Evolutionary conservation across 148 eudicot genomes (phyloP).

Genomic region (Vaccinium corymbosum): DNA sequence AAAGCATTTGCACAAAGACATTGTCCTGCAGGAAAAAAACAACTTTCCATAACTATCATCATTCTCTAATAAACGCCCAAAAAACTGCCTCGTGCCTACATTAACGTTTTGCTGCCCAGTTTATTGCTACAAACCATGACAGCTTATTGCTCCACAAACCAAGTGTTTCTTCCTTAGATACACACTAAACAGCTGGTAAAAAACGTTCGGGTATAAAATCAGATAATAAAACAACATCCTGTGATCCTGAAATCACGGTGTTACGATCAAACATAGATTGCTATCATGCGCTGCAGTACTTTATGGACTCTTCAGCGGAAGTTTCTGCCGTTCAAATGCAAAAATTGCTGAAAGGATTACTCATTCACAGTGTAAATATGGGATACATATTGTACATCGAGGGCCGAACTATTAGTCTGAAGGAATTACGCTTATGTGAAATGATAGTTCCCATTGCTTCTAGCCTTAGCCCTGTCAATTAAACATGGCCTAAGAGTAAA

Average conservation of each 20-base stretch:
- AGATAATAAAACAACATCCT: neutral
- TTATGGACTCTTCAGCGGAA: neutral
- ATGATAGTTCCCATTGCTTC: too few relatives aligned
- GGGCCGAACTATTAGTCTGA: too few relatives aligned
- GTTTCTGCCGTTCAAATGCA: neutral
- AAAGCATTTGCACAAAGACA: conserved; percentile 20
- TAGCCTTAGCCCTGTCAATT: too few relatives aligned
- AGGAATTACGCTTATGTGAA: too few relatives aligned
- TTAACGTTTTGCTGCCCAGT: neutral
- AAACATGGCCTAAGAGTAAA: too few relatives aligned
- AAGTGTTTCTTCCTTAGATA: neutral
- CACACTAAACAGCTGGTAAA: neutral
- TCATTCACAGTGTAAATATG: neutral
- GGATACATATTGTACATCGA: too few relatives aligned
- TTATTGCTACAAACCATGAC: neutral
- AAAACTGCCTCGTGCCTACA: neutral
- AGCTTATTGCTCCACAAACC: neutral
- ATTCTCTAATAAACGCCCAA: neutral
- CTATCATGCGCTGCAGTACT: neutral
- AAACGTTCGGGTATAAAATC: neutral
- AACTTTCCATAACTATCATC: neutral
- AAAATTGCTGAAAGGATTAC: neutral
- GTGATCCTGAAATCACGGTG: too few relatives aligned
- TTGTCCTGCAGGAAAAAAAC: too few relatives aligned
- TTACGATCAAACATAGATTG: too few relatives aligned